phyloP scores from a whole-genome alignment of 2,329 filamentous ascomycete genomes.

The Cercospora sp. region DNA sequence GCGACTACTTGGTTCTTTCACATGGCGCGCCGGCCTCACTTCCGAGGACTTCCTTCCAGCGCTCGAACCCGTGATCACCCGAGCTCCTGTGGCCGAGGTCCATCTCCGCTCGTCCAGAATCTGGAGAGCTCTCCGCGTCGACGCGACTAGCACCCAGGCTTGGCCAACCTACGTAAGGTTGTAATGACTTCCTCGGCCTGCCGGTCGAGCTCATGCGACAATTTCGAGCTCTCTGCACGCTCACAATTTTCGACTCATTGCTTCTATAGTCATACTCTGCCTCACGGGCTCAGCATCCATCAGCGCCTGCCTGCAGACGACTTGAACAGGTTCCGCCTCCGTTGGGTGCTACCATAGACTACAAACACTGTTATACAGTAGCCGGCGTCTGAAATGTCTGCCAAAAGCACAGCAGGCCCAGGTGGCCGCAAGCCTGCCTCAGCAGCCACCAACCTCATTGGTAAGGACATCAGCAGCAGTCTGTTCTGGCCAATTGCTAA shows the following conservation, averaged over 20 bases:
- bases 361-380: neutral
- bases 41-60: neutral
- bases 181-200: constrained; percentile 27
- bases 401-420: constrained; percentile 57
- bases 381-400: constrained; percentile 53
- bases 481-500: constrained; percentile 19
- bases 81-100: constrained; percentile 25
- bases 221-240: constrained; percentile 21
- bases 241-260: constrained; percentile 7
- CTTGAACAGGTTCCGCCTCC: neutral
- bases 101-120: constrained; percentile 34
- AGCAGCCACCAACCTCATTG: constrained; percentile 86
- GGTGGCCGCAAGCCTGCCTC: constrained; percentile 76
- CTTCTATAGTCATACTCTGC: neutral
- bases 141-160: constrained; percentile 24
- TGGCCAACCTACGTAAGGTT: constrained; percentile 31
- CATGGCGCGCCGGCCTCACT: neutral
- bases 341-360: neutral
- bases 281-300: neutral
- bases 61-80: constrained; percentile 25
- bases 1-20: neutral
- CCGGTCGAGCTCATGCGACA: constrained; percentile 26
- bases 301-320: neutral
- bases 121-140: constrained; percentile 25
- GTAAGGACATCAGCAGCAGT: constrained; percentile 46